A percentile compares a stretch with the other conserved stretches of the same genome.
These are phyloP conservation scores for Pelargonium nanum DNA, from an alignment of 345 rosid species.

Conservation along the genomic window DNA sequence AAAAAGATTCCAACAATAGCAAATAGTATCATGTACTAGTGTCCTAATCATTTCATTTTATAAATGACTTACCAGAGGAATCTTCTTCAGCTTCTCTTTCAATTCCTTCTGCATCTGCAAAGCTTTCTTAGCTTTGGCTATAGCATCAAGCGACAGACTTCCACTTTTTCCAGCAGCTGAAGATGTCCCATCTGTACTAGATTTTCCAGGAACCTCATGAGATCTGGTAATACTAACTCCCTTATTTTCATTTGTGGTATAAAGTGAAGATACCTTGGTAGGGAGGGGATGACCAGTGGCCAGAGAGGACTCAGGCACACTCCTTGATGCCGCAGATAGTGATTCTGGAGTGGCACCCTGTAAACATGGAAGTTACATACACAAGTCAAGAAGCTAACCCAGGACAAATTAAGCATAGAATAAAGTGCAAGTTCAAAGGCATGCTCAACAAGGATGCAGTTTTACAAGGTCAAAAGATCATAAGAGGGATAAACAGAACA, in stretches of 20 bases:
- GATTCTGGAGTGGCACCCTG: constrained; percentile 46
- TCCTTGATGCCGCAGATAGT: constrained; percentile 26
- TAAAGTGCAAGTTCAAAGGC: neutral
- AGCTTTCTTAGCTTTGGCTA: constrained; percentile 84
- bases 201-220: constrained; percentile 99
- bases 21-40: neutral
- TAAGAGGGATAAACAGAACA: too few relatives aligned
- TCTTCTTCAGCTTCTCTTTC: constrained; percentile 53
- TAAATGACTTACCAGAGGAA: constrained; percentile 44
- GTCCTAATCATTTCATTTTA: neutral
- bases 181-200: constrained; percentile 97
- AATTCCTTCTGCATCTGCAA: constrained; percentile 63
- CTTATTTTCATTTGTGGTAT: constrained; percentile 95
- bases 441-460: too few relatives aligned
- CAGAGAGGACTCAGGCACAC: constrained; percentile 24
- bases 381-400: constrained; percentile 8
- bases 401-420: neutral
- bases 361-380: constrained; percentile 6
- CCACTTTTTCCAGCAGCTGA: constrained; percentile 68
- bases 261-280: constrained; percentile 93
- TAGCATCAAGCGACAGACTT: constrained; percentile 70
- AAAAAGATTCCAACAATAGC: neutral
- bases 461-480: too few relatives aligned
- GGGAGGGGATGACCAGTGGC: constrained; percentile 38
- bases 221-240: constrained; percentile 95